Conservation (phyloP, 768 basidiomycete genomes). For the Trametes cinnabarina region DNA sequence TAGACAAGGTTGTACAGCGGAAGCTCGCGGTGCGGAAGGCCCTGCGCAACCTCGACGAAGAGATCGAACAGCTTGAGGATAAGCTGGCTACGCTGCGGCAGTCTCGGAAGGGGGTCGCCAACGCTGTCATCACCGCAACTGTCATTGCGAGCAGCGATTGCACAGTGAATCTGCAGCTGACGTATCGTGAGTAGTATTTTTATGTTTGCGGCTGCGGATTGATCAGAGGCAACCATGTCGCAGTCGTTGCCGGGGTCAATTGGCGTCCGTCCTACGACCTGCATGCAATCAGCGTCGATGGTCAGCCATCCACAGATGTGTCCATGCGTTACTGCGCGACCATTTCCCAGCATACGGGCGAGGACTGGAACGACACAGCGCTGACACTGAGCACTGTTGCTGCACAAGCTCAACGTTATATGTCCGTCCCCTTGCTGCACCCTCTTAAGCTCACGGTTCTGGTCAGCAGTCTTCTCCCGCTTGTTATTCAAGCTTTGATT, state of each 20-base stretch:
- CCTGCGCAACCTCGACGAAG: slow-evolving; percentile 38
- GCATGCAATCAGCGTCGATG: slow-evolving; percentile 45
- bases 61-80: slow-evolving; percentile 34
- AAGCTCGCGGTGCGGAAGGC: slow-evolving; percentile 36
- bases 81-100: background rate
- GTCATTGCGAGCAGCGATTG: slow-evolving; percentile 5
- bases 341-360: slow-evolving; percentile 55
- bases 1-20: slow-evolving; percentile 41
- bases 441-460: background rate
- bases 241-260: slow-evolving; percentile 50
- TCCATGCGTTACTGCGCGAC: slow-evolving; percentile 54
- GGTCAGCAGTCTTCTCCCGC: background rate
- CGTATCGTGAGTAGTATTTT: slow-evolving; percentile 34
- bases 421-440: slow-evolving; percentile 16
- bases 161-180: slow-evolving; percentile 44
- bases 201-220: background rate
- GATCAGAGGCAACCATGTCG: too few relatives aligned
- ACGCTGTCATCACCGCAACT: background rate
- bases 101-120: slow-evolving; percentile 3
- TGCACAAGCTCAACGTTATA: slow-evolving; percentile 33
- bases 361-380: slow-evolving; percentile 53
- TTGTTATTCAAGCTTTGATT: background rate
- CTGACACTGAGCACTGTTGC: slow-evolving; percentile 53
- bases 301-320: slow-evolving; percentile 43
- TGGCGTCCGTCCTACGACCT: slow-evolving; percentile 62